These are phyloP conservation scores for Boletus rufocinnamomeus DNA, from an alignment of 768 basidiomycete species.

Conservation along the genomic window DNA sequence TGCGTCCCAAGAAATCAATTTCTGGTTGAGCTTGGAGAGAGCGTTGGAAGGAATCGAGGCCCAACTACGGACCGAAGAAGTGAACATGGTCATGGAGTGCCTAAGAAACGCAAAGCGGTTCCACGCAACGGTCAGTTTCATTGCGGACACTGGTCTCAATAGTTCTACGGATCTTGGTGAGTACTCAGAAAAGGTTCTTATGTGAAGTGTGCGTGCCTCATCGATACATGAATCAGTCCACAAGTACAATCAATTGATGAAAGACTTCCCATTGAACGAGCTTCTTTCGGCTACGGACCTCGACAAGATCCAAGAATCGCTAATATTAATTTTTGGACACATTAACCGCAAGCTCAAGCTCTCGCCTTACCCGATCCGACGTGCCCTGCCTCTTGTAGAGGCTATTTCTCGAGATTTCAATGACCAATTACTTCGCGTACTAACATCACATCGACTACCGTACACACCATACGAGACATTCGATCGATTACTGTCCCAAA, in stretches of 20 bases:
- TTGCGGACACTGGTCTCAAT: slow-evolving; percentile 95
- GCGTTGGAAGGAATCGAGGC: slow-evolving; percentile 92
- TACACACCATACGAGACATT: slow-evolving; percentile 96
- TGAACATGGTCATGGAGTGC: slow-evolving; percentile 91
- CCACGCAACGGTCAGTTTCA: slow-evolving; percentile 96
- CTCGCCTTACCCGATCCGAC: slow-evolving; percentile 94
- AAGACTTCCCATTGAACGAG: slow-evolving; percentile 97
- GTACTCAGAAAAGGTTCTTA: slow-evolving; percentile 22
- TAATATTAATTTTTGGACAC: slow-evolving; percentile 86
- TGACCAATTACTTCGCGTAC: slow-evolving; percentile 87
- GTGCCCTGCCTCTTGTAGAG: slow-evolving; percentile 94
- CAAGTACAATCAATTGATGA: slow-evolving; percentile 99
- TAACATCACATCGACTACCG: slow-evolving; percentile 87
- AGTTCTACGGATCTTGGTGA: slow-evolving; percentile 86
- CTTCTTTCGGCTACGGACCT: slow-evolving; percentile 95
- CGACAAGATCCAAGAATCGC: slow-evolving; percentile 89
- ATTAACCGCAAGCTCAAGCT: slow-evolving; percentile 94
- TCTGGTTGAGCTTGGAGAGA: slow-evolving; percentile 94
- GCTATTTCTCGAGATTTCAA: slow-evolving; percentile 98
- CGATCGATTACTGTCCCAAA: slow-evolving; percentile 77
- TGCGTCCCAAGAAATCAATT: slow-evolving; percentile 98
- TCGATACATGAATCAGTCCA: slow-evolving; percentile 60
- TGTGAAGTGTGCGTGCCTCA: background rate
- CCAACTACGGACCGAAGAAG: slow-evolving; percentile 89
- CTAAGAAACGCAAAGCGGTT: slow-evolving; percentile 95